These are phyloP conservation scores for Penicillium sp. DNA, from an alignment of 2,329 filamentous ascomycete species.

Conservation along the genomic window DNA sequence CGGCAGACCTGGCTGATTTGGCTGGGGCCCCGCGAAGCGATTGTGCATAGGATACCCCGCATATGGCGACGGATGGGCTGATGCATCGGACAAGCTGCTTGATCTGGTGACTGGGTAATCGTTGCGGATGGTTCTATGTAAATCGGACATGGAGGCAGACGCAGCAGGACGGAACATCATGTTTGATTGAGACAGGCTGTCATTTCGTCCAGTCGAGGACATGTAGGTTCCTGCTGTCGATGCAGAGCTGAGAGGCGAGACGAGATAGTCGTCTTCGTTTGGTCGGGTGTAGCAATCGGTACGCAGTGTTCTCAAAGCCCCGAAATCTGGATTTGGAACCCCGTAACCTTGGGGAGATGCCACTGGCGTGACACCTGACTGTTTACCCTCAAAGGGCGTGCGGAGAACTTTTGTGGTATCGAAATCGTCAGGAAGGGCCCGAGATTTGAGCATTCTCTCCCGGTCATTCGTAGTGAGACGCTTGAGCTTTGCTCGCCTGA, in stretches of 20 bases:
- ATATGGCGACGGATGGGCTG: constrained; percentile 25
- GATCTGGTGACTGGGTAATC: constrained; percentile 32
- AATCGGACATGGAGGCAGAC: constrained; percentile 26
- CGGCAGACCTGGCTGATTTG: constrained; percentile 26
- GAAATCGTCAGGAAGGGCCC: constrained; percentile 59
- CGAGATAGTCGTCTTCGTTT: constrained; percentile 39
- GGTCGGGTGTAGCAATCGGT: constrained; percentile 33
- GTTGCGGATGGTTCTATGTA: constrained; percentile 29
- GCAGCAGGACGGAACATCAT: constrained; percentile 26
- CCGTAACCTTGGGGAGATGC: constrained; percentile 45
- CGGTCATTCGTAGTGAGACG: constrained; percentile 60
- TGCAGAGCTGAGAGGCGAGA: constrained; percentile 37
- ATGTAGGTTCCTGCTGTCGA: constrained; percentile 38
- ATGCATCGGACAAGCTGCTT: constrained; percentile 37
- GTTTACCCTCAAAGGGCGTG: constrained; percentile 49
- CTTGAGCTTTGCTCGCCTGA: constrained; percentile 60
- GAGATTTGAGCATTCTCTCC: constrained; percentile 59
- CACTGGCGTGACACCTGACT: constrained; percentile 49
- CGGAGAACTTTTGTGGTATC: constrained; percentile 60
- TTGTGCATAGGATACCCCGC: constrained; percentile 28
- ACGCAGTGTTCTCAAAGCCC: constrained; percentile 30
- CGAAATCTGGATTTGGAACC: constrained; percentile 39
- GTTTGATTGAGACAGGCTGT: constrained; percentile 26
- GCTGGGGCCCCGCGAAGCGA: constrained; percentile 24
- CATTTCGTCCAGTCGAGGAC: constrained; percentile 30